Evolutionary conservation across 371 early-diverging fungal species (phyloP).

Genomic region (Sporodiniella umbellata): DNA sequence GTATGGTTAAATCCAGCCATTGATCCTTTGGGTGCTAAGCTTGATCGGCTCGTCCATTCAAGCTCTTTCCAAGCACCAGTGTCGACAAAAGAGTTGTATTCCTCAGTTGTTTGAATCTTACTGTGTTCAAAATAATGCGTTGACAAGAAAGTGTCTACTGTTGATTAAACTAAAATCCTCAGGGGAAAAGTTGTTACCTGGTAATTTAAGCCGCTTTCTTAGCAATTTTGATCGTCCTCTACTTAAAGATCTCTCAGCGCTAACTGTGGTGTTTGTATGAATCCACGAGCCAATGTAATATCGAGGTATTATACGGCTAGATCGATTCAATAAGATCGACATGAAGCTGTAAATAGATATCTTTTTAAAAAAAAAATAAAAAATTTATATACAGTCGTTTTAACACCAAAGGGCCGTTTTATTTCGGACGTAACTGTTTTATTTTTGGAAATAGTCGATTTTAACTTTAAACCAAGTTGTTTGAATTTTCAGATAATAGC

Average conservation of each 20-base stretch:
- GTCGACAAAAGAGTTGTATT: neutral
- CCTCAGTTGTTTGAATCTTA: neutral
- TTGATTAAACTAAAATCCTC: neutral
- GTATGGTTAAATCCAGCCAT: conserved; percentile 27
- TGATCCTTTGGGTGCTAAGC: conserved; percentile 27
- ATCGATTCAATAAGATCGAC: neutral
- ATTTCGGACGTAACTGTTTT: no score
- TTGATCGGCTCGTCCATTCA: conserved; percentile 19
- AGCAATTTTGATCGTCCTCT: neutral
- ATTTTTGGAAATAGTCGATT: no score
- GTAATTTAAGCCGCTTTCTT: neutral
- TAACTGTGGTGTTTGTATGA: neutral
- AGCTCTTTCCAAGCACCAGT: conserved; percentile 28
- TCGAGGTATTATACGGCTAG: neutral
- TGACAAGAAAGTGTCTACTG: neutral
- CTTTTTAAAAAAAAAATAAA: no score
- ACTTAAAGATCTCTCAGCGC: no score
- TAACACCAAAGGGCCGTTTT: no score
- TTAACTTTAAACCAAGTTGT: no score
- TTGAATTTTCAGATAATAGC: no score
- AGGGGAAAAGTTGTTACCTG: neutral
- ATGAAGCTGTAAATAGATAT: no score
- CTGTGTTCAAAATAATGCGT: neutral
- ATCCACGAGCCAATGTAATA: neutral
- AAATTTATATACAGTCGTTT: no score